These are phyloP conservation scores for Neofusicoccum sp. DNA, from an alignment of 2,329 filamentous ascomycete genomes.

Conservation along the genomic window DNA sequence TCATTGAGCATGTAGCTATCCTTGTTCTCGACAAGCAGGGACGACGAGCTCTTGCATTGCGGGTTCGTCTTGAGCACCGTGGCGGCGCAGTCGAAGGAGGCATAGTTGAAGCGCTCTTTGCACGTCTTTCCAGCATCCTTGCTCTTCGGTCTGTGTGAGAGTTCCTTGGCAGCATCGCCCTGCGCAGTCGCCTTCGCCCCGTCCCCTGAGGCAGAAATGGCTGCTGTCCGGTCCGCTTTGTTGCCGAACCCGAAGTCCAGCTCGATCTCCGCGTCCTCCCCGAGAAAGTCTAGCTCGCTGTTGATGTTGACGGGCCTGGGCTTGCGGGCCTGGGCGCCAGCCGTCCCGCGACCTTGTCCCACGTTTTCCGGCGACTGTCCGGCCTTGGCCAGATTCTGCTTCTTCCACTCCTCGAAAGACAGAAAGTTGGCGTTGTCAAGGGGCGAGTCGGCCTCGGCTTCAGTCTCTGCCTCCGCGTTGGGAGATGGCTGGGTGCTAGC, in stretches of 20 bases:
- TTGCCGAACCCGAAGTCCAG: conserved; percentile 63
- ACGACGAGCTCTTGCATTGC: conserved; percentile 81
- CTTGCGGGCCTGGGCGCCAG: conserved; percentile 50
- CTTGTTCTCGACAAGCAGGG: conserved; percentile 92
- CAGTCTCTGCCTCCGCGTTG: conserved; percentile 32
- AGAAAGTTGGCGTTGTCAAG: conserved; percentile 80
- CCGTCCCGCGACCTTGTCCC: conserved; percentile 53
- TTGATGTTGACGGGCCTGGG: conserved; percentile 55
- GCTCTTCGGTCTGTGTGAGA: conserved; percentile 54
- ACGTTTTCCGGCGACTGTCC: conserved; percentile 73
- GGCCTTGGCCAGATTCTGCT: conserved; percentile 80
- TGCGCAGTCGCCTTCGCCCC: neutral
- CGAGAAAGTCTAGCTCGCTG: conserved; percentile 73
- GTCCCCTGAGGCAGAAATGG: neutral
- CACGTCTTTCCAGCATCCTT: conserved; percentile 97
- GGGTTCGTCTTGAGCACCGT: conserved; percentile 87
- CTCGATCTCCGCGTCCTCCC: conserved; percentile 86
- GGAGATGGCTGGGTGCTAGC: neutral
- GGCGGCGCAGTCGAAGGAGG: conserved; percentile 94
- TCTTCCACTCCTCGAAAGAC: conserved; percentile 98
- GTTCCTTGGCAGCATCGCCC: conserved; percentile 23
- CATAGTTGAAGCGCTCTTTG: conserved; percentile 96
- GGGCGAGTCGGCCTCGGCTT: conserved; percentile 62
- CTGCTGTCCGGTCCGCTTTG: conserved; percentile 6
- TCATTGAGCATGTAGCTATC: conserved; percentile 97